phyloP scores from a whole-genome alignment of 1,284 basidiomycete species.

The Fomitopsis betulina region DNA sequence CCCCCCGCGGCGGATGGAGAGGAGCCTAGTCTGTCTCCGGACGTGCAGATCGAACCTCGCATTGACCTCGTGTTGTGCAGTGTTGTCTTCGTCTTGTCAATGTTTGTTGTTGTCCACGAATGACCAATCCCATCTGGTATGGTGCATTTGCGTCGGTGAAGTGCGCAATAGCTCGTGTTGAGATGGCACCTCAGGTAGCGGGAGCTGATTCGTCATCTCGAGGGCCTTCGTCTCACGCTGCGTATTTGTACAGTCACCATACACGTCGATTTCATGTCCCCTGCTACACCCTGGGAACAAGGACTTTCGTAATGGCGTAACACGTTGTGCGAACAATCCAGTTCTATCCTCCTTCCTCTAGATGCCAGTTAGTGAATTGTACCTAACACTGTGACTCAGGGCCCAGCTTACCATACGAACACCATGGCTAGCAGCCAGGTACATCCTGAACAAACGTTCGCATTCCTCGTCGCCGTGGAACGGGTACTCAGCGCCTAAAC shows the following conservation, averaged over 20 bases:
- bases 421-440: constrained; percentile 37
- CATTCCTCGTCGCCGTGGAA: constrained; percentile 39
- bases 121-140: not conserved
- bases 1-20: no score
- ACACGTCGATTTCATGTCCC: not conserved
- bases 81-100: no score
- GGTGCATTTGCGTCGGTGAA: not conserved
- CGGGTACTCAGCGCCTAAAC: constrained; percentile 48
- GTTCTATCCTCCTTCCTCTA: constrained; percentile 18
- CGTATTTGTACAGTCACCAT: not conserved
- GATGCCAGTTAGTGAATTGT: not conserved
- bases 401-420: constrained; percentile 26
- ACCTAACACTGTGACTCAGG: not conserved
- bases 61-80: no score
- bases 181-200: not conserved
- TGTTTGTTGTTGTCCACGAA: no score
- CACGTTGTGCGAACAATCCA: constrained; percentile 11
- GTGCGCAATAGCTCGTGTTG: not conserved
- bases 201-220: not conserved
- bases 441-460: constrained; percentile 43
- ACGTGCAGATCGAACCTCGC: not conserved
- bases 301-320: no score
- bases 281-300: not conserved
- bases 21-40: no score
- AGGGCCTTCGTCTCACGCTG: not conserved